phyloP scores from a whole-genome alignment of 148 eudicot genomes.

The Limonium bicolor region DNA sequence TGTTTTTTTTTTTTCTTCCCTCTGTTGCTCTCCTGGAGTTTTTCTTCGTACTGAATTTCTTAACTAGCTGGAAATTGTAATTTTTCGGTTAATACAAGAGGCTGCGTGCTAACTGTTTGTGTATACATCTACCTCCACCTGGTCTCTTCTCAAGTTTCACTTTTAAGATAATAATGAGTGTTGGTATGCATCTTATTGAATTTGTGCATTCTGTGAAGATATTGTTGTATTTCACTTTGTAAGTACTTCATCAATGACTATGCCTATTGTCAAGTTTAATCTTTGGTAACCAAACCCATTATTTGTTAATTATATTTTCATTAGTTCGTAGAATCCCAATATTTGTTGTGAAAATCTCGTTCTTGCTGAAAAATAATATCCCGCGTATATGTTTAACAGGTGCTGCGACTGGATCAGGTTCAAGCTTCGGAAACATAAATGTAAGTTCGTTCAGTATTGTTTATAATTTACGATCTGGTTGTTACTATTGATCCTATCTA shows the following conservation, averaged over 20 bases:
- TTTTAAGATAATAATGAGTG: too few species aligned
- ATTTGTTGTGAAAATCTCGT: background rate
- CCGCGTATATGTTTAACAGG: conserved; percentile 19
- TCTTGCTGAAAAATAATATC: background rate
- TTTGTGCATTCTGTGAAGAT: background rate
- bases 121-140: background rate
- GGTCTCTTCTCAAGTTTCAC: background rate
- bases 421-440: conserved; percentile 54
- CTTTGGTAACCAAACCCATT: background rate
- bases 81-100: background rate
- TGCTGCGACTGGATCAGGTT: conserved; percentile 71
- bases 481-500: background rate
- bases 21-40: background rate
- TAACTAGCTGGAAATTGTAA: background rate
- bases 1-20: too few species aligned
- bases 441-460: conserved; percentile 28
- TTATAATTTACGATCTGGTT: background rate
- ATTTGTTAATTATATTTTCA: background rate
- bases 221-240: too few species aligned
- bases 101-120: background rate
- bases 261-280: background rate
- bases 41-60: background rate
- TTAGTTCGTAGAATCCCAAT: background rate
- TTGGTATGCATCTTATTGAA: too few species aligned
- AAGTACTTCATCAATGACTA: background rate